Base-by-base conservation (phyloP, 768 basidiomycete genomes). In the Lentinula lateritia region DNA sequence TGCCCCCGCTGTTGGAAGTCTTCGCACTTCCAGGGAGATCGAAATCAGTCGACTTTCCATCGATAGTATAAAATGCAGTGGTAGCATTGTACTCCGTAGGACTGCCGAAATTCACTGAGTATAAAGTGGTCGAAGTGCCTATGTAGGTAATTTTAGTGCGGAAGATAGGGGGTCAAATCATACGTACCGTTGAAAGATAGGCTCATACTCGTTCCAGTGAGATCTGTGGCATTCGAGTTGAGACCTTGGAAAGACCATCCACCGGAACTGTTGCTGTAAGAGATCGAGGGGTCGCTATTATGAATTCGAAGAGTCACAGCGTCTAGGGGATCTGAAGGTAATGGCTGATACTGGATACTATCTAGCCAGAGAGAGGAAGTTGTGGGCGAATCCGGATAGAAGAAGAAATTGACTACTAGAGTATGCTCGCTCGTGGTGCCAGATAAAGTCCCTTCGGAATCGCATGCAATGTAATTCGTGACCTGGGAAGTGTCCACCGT, bases 391-490 rank as follows among this genome's bases (percentile, higher is more conserved):
- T 39, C 12, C 5, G 42, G 42, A 43, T 34, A 36, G 42, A 58
- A 58, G 23, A 28, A 43, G 28, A 58, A 58, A 13, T 58, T 43
- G 45, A 58, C 38, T 28, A 13, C 45, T 12, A 58, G 41, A 10
- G 58, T 59, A 41, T 48, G 58, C 23, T 9, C n/a, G 34, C 16
- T 28, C 5, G 45, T 46, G 5, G 56, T 28, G 12, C 42, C 56
- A 28, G 39, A 39, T 12, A 59, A 34, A 8, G 58, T 59, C 18
- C 38, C 58, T 39, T n/a, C 58, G 6, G 58, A 48, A 50, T 59
- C 58, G 48, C 58, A 59, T 38, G 34, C 58, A 59, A 59, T 59
- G 46, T 35, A 59, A 38, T 59, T 59, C 28, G 58, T 59, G 8
- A 59, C 38, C 15, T 48, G 43, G 35, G 15, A 13, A 12, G 46